Conservation (phyloP, 106 monocot genomes). For the Chionographis japonica region DNA sequence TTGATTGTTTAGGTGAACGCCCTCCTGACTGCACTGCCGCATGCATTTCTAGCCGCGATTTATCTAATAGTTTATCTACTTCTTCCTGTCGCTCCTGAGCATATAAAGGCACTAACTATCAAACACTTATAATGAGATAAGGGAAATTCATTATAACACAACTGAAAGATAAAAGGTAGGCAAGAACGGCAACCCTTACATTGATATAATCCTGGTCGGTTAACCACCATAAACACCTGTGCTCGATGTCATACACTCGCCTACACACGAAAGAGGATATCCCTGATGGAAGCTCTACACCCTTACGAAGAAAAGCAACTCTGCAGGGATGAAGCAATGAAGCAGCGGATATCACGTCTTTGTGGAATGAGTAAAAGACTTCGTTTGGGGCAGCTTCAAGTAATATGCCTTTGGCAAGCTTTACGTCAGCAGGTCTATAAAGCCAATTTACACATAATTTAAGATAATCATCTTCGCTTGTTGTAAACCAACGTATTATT, state of each 20-base stretch:
- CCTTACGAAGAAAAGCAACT: slow-evolving; percentile 87
- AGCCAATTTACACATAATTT: slow-evolving; percentile 96
- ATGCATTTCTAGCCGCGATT: slow-evolving; percentile 89
- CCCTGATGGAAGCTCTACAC: slow-evolving; percentile 73
- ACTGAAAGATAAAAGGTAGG: background rate
- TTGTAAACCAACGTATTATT: slow-evolving; percentile 67
- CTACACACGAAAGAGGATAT: slow-evolving; percentile 88
- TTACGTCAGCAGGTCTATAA: slow-evolving; percentile 82
- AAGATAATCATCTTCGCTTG: slow-evolving; percentile 42
- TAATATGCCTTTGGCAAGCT: slow-evolving; percentile 65
- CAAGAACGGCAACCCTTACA: slow-evolving; percentile 35
- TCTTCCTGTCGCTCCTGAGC: slow-evolving; percentile 84
- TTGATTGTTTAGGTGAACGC: slow-evolving; percentile 79
- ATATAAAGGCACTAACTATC: background rate
- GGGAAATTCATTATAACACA: background rate
- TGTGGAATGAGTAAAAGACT: slow-evolving; percentile 93
- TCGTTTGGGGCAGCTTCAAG: slow-evolving; percentile 88
- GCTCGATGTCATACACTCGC: slow-evolving; percentile 82
- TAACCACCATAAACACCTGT: slow-evolving; percentile 97
- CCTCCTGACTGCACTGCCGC: slow-evolving; percentile 88
- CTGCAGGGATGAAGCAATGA: slow-evolving; percentile 95
- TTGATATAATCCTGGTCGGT: slow-evolving; percentile 95
- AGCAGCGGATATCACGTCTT: slow-evolving; percentile 75
- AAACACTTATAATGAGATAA: background rate
- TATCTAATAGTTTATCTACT: slow-evolving; percentile 82